These are phyloP conservation scores for Vigna reflexopilosa DNA, from an alignment of 306 rosid genomes.

Conservation along the genomic window DNA sequence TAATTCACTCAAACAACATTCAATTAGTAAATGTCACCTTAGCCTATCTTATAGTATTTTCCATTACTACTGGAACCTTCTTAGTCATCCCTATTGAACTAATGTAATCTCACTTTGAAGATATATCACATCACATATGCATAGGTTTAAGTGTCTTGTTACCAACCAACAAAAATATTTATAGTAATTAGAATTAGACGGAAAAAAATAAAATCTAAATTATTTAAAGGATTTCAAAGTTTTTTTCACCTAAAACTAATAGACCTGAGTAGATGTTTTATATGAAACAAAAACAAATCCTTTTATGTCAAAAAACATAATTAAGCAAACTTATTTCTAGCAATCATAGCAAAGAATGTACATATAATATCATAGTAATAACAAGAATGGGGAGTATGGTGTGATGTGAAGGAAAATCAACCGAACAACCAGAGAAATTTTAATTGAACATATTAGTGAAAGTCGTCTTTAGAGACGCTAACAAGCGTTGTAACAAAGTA, in stretches of 20 bases:
- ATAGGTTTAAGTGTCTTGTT: background rate
- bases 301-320: background rate
- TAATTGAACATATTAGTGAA: background rate
- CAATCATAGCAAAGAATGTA: background rate
- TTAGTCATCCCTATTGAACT: background rate
- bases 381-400: background rate
- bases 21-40: constrained; percentile 1
- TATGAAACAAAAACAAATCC: background rate
- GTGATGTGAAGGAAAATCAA: constrained; percentile 6
- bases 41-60: background rate
- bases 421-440: background rate
- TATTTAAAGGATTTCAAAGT: background rate
- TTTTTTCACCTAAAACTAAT: background rate
- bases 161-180: background rate
- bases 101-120: background rate
- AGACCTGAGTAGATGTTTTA: background rate
- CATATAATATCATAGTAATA: background rate
- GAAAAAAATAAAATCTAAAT: background rate
- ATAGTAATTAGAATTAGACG: background rate
- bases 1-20: background rate
- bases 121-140: background rate
- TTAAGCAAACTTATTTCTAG: background rate
- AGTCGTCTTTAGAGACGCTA: background rate
- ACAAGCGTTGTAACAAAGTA: background rate
- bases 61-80: background rate